Base-by-base conservation (phyloP, 2,329 filamentous ascomycete genomes). In the Elsinoe ampelina region DNA sequence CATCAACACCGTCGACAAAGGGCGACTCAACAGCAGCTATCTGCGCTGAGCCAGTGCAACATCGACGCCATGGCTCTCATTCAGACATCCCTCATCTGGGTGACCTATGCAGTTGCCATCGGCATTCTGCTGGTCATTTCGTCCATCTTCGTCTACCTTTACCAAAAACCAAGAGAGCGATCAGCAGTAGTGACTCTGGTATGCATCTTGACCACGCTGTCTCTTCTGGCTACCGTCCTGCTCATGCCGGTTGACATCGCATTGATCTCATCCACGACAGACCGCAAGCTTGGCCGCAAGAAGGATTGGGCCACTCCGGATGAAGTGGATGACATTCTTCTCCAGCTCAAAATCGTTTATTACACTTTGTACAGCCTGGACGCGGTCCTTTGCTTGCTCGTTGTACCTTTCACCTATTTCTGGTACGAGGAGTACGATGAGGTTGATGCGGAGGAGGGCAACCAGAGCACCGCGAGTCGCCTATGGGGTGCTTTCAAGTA, bases 351-450 rank as follows among this genome's bases (percentile, higher is more conserved):
- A 69, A 80, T 95, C 58, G 86, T 95, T 58, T 98, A 98, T 74
- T 97, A 97, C 72, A 79, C 84, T 0, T 79, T 98, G 0, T 98
- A 97, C 75, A 93, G 88, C 64, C 76, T 96, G 63, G 93, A 98
- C 70, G 88, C 90, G 1, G 70, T 96, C 5, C 81, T 98, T 10
- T 98, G 93, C 67, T 77, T 98, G 45, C 70, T 97, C 15, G 81
- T 95, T 43, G 86, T 97, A 17, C 93, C 93, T 0, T 98, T 98
- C 68, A 86, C 91, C 48, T 98, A 98, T 75, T 98, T 98, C 70
- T 96, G 87, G 83, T 93, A 95, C 67, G 93, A 98, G 70, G 93
- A 97, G 71, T 95, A 95, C 63, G 92, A 96, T 66, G 90, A 96
- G 72, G 85, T 92, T 17, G 90, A 90, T 60, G 80, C 85, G 34